These are phyloP conservation scores for Chamaecrista fasciculata DNA, from an alignment of 306 rosid species.

Conservation along the genomic window DNA sequence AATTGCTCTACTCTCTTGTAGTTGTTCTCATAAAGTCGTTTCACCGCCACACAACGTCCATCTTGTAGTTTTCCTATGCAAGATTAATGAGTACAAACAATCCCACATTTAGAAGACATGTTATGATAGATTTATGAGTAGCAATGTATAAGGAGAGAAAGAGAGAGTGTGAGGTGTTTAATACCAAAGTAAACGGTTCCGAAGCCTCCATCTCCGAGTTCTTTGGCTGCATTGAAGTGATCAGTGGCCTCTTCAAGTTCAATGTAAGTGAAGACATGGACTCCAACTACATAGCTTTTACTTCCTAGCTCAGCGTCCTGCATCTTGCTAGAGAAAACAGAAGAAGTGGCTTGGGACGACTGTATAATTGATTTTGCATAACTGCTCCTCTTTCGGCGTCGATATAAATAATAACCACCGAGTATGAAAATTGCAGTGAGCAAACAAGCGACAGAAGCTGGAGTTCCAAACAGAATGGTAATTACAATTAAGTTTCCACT, in stretches of 20 bases:
- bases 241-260: slow-evolving; percentile 78
- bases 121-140: too few relatives aligned
- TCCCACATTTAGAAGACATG: too few relatives aligned
- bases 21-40: slow-evolving; percentile 76
- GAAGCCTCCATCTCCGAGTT: slow-evolving; percentile 88
- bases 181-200: slow-evolving; percentile 87
- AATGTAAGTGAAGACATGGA: slow-evolving; percentile 49
- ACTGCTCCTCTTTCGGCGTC: slow-evolving; percentile 26
- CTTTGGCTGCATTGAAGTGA: slow-evolving; percentile 51
- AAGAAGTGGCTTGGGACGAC: slow-evolving; percentile 36
- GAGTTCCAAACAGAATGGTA: background rate
- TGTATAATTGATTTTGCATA: slow-evolving; percentile 23
- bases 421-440: background rate
- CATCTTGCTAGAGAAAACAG: slow-evolving; percentile 33
- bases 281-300: slow-evolving; percentile 43
- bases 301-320: slow-evolving; percentile 53
- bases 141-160: background rate
- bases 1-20: slow-evolving; percentile 79
- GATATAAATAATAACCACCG: background rate
- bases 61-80: slow-evolving; percentile 62
- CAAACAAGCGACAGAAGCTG: slow-evolving; percentile 29
- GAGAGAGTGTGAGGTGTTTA: background rate
- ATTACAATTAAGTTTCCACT: slow-evolving; percentile 8
- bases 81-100: too few relatives aligned
- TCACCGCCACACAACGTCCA: slow-evolving; percentile 78